Conservation (phyloP, 2,329 filamentous ascomycete genomes). For the Cladosporium sp. region DNA sequence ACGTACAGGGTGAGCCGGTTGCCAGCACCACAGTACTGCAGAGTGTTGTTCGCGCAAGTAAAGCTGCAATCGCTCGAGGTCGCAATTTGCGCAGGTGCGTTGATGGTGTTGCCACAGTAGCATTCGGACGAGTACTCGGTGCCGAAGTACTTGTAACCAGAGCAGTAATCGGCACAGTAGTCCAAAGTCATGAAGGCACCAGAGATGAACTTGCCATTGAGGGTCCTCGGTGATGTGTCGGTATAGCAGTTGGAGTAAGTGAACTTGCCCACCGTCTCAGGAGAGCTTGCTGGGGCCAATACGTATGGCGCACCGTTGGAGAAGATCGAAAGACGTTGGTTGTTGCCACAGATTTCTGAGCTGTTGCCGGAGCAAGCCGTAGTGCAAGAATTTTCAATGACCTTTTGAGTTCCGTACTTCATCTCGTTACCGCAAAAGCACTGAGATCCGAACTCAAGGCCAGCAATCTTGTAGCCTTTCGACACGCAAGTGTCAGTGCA, state of each 20-base stretch:
- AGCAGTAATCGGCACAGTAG: conserved; percentile 39
- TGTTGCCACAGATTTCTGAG: conserved; percentile 34
- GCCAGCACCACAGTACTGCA: conserved; percentile 33
- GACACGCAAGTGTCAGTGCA: conserved; percentile 35
- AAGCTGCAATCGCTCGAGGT: conserved; percentile 30
- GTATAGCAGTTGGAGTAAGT: conserved; percentile 36
- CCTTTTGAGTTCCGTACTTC: conserved; percentile 27
- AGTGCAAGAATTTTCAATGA: conserved; percentile 35
- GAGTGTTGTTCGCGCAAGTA: conserved; percentile 29
- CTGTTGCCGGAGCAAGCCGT: conserved; percentile 35
- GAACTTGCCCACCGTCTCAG: conserved; percentile 31
- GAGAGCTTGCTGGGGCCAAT: conserved; percentile 27
- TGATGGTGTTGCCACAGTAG: conserved; percentile 33
- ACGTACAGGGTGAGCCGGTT: conserved; percentile 33
- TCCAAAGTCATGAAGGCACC: conserved; percentile 42
- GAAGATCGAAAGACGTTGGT: conserved; percentile 36
- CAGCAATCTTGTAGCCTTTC: conserved; percentile 38
- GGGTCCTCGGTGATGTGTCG: conserved; percentile 31
- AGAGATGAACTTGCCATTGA: conserved; percentile 29
- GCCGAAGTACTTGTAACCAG: conserved; percentile 41
- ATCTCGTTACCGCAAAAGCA: conserved; percentile 39
- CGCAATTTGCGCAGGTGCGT: conserved; percentile 21
- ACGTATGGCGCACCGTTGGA: conserved; percentile 29
- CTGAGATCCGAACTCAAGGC: conserved; percentile 35
- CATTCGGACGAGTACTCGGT: conserved; percentile 42